Percentiles rank a stretch among this genome's conserved stretches.
Evolutionary conservation across 495 filamentous ascomycete genomes (phyloP).

Genomic region (Glutinoglossum americanum): DNA sequence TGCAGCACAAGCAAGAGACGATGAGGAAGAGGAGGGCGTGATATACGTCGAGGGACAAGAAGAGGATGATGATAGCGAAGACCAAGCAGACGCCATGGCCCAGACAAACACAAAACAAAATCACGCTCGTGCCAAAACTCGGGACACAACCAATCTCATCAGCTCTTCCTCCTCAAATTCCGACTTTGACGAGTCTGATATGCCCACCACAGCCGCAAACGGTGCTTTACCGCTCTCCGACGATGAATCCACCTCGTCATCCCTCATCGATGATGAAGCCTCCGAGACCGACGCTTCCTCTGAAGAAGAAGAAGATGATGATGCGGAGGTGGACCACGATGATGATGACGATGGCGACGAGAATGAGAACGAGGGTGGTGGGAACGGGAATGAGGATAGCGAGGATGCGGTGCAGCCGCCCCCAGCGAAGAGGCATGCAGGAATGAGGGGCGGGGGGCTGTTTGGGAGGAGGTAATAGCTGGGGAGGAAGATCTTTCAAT

Average conservation of each 20-base stretch:
- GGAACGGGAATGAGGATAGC: neutral
- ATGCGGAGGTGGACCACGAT: slow-evolving; percentile 18
- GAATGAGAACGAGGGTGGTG: neutral
- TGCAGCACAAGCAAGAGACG: slow-evolving; percentile 18
- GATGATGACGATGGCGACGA: slow-evolving; percentile 6
- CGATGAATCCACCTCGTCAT: slow-evolving; percentile 20
- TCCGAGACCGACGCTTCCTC: slow-evolving; percentile 19
- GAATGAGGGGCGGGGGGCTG: neutral
- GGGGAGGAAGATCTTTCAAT: neutral
- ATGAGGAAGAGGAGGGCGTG: slow-evolving; percentile 49
- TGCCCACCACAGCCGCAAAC: slow-evolving; percentile 24
- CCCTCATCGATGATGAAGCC: slow-evolving; percentile 20
- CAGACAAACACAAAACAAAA: neutral
- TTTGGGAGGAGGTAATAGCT: neutral
- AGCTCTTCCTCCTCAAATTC: slow-evolving; percentile 2
- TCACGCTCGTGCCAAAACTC: neutral
- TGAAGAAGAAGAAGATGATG: slow-evolving; percentile 11
- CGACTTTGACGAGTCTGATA: slow-evolving; percentile 15
- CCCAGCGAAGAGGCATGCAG: neutral
- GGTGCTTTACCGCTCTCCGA: slow-evolving; percentile 20
- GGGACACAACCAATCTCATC: neutral
- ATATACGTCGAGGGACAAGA: slow-evolving; percentile 72
- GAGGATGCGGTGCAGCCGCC: neutral
- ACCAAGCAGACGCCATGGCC: slow-evolving; percentile 9
- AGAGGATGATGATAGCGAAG: slow-evolving; percentile 22